Evolutionary conservation across 2,329 filamentous ascomycete species (phyloP).

Genomic region (Apiospora aurea): DNA sequence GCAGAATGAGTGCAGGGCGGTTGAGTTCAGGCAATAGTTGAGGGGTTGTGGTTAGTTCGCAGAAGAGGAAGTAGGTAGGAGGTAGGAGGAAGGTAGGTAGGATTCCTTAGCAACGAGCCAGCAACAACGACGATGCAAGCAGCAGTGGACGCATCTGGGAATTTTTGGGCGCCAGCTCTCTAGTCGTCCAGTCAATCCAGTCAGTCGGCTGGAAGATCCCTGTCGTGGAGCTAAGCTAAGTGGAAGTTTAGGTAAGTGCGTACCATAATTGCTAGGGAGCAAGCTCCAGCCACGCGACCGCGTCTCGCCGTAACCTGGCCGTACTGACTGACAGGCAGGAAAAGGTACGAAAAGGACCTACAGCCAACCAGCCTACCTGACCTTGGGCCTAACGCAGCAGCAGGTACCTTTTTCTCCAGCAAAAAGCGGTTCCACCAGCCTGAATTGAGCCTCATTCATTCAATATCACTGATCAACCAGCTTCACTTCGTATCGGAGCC

Average conservation of each 20-base stretch:
- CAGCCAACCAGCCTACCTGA: too few relatives aligned
- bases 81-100: neutral
- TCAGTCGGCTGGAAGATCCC: slow-evolving; percentile 9
- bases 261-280: neutral
- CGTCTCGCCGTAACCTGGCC: neutral
- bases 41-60: neutral
- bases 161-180: slow-evolving; percentile 24
- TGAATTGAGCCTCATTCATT: slow-evolving; percentile 19
- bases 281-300: slow-evolving; percentile 14
- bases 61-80: neutral
- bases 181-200: neutral
- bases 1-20: neutral
- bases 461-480: neutral
- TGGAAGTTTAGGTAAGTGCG: slow-evolving; percentile 4
- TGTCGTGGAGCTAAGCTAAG: neutral
- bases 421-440: neutral
- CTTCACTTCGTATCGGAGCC: neutral
- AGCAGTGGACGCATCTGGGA: slow-evolving; percentile 22
- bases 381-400: neutral
- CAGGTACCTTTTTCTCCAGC: neutral
- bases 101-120: slow-evolving; percentile 15
- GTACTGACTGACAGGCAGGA: neutral
- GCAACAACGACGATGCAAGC: slow-evolving; percentile 15
- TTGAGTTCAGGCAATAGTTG: neutral
- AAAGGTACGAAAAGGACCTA: too few relatives aligned